Evolutionary conservation across 1,284 basidiomycete species (phyloP).

Genomic region (Ganoderma resinaceum): DNA sequence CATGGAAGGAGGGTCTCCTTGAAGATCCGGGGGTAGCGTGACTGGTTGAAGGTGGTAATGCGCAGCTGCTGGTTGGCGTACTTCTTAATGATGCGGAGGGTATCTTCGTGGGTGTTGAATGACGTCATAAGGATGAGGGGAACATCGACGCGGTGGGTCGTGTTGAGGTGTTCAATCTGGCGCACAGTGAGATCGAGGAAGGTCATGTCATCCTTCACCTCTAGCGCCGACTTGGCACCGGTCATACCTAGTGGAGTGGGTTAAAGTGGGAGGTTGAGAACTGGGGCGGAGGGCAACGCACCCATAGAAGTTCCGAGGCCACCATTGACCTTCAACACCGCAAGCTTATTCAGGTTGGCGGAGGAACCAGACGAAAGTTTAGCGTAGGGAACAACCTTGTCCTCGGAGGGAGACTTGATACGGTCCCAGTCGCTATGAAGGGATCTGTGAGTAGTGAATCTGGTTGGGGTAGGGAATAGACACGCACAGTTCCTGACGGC

Average conservation of each 20-base stretch:
- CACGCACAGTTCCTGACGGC: slow-evolving; percentile 92
- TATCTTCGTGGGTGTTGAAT: slow-evolving; percentile 99
- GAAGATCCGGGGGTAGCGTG: slow-evolving; percentile 96
- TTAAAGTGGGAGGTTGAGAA: not conserved
- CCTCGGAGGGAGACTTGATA: slow-evolving; percentile 93
- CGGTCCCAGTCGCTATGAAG: slow-evolving; percentile 90
- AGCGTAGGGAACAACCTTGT: slow-evolving; percentile 93
- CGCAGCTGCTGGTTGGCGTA: slow-evolving; percentile 98
- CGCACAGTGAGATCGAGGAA: slow-evolving; percentile 98
- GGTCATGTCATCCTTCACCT: slow-evolving; percentile 98
- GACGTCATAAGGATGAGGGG: slow-evolving; percentile 99
- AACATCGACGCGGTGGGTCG: slow-evolving; percentile 79
- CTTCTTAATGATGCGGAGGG: slow-evolving; percentile 98
- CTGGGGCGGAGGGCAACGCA: slow-evolving; percentile 37
- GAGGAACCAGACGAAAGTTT: slow-evolving; percentile 71
- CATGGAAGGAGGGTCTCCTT: slow-evolving; percentile 94
- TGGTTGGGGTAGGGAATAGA: slow-evolving; percentile 18
- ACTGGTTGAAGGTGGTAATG: slow-evolving; percentile 98
- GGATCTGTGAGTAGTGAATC: slow-evolving; percentile 4
- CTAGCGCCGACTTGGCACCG: slow-evolving; percentile 89
- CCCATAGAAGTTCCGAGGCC: slow-evolving; percentile 99
- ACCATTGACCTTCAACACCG: slow-evolving; percentile 99
- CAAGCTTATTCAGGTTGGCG: slow-evolving; percentile 89
- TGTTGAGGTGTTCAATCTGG: slow-evolving; percentile 93
- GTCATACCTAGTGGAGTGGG: slow-evolving; percentile 75